These are phyloP conservation scores for Hanseniaspora thailandica DNA, from an alignment of 805 yeast genomes.

Conservation along the genomic window DNA sequence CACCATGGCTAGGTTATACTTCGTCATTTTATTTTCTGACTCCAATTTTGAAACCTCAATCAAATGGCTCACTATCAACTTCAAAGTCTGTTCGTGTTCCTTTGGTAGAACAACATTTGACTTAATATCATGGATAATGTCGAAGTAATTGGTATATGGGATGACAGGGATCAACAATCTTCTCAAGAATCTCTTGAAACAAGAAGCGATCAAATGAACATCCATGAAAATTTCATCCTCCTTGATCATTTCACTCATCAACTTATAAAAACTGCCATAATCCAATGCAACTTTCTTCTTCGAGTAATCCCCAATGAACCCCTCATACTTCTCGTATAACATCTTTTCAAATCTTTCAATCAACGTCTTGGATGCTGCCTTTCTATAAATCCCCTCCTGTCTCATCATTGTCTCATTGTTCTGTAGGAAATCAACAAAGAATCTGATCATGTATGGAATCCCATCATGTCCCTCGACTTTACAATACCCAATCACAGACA, in stretches of 20 bases:
- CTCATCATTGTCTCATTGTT: slow-evolving; percentile 46
- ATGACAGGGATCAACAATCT: slow-evolving; percentile 77
- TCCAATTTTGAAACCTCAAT: slow-evolving; percentile 43
- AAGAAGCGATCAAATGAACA: slow-evolving; percentile 75
- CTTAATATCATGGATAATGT: slow-evolving; percentile 20
- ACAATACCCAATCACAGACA: slow-evolving; percentile 54
- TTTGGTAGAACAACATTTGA: slow-evolving; percentile 47
- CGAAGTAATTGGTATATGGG: slow-evolving; percentile 47
- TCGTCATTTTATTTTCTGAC: slow-evolving; percentile 63
- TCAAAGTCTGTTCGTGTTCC: slow-evolving; percentile 53
- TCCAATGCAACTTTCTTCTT: neutral
- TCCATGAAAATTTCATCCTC: slow-evolving; percentile 42
- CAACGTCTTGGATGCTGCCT: slow-evolving; percentile 65
- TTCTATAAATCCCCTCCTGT: slow-evolving; percentile 79
- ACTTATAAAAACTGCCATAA: neutral
- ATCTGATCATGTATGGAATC: slow-evolving; percentile 60
- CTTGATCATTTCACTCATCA: slow-evolving; percentile 12
- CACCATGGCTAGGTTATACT: slow-evolving; percentile 73
- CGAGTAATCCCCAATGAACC: slow-evolving; percentile 27
- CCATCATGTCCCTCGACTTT: slow-evolving; percentile 41
- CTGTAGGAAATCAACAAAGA: slow-evolving; percentile 71
- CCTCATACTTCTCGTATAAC: slow-evolving; percentile 21
- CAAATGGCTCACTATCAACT: slow-evolving; percentile 52
- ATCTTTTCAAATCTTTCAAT: slow-evolving; percentile 26
- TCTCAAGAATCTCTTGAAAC: slow-evolving; percentile 76